These are phyloP conservation scores for Agroathelia rolfsii DNA, from an alignment of 1,284 basidiomycete genomes.

Conservation along the genomic window DNA sequence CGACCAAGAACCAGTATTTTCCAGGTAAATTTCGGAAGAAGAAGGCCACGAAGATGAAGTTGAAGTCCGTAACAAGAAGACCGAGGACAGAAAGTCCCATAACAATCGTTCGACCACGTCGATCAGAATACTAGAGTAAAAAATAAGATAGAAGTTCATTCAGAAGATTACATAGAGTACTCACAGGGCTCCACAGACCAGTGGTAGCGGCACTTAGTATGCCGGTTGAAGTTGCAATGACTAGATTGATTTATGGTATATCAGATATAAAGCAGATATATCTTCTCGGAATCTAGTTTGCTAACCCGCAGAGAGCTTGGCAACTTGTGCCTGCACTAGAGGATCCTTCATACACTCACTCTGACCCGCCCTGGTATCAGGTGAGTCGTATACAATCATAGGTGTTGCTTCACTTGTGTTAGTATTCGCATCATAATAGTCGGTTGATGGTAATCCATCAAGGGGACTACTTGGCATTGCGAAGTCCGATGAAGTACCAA, in stretches of 20 bases:
- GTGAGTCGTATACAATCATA: too few relatives aligned
- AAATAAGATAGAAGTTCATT: slow-evolving; percentile 3
- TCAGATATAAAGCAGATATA: slow-evolving; percentile 7
- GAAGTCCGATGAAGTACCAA: too few relatives aligned
- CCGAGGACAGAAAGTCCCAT: slow-evolving; percentile 58
- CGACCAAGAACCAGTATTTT: slow-evolving; percentile 75
- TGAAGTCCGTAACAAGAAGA: slow-evolving; percentile 53
- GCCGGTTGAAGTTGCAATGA: slow-evolving; percentile 61
- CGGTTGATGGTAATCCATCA: too few relatives aligned
- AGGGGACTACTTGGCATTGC: too few relatives aligned
- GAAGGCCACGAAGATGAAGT: slow-evolving; percentile 56
- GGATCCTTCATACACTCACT: slow-evolving; percentile 60
- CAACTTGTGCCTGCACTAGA: slow-evolving; percentile 61
- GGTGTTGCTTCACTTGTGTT: too few relatives aligned
- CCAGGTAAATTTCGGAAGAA: slow-evolving; percentile 59
- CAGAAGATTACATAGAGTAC: slow-evolving; percentile 16
- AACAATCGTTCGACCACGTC: slow-evolving; percentile 62
- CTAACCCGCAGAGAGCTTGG: slow-evolving; percentile 56
- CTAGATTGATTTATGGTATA: slow-evolving; percentile 20
- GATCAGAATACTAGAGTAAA: slow-evolving; percentile 58
- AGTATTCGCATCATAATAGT: too few relatives aligned
- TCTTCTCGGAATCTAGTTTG: slow-evolving; percentile 9
- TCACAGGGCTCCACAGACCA: slow-evolving; percentile 76
- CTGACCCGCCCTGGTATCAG: slow-evolving; percentile 13
- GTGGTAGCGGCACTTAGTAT: slow-evolving; percentile 67